These are phyloP conservation scores for Nitzschia sp. DNA, from an alignment of 108 stramenopile species.

Conservation along the genomic window DNA sequence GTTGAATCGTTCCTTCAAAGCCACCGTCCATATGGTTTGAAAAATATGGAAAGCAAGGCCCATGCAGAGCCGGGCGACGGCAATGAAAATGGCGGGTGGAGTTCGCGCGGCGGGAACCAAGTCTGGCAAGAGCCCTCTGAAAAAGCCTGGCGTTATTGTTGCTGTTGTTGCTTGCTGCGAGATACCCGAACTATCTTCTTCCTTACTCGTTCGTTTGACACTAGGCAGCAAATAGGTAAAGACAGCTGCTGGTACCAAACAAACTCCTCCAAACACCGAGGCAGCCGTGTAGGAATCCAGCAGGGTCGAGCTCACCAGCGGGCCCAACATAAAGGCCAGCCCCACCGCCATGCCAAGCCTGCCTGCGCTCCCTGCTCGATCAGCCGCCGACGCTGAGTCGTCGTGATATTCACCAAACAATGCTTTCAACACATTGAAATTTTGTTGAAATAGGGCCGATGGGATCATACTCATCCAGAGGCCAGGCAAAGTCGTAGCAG, in stretches of 20 bases:
- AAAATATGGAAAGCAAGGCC: conserved; percentile 83
- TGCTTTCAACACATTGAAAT: conserved; percentile 77
- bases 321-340: conserved; percentile 82
- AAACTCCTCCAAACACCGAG: conserved; percentile 42
- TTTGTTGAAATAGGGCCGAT: conserved; percentile 74
- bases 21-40: conserved; percentile 80
- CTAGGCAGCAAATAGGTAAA: conserved; percentile 42
- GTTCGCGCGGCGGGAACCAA: conserved; percentile 57
- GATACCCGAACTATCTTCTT: not conserved
- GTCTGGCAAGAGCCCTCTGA: conserved; percentile 26
- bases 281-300: conserved; percentile 57
- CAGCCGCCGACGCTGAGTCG: conserved; percentile 40
- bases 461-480: conserved; percentile 82
- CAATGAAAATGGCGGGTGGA: conserved; percentile 64
- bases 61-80: conserved; percentile 64
- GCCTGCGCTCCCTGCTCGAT: conserved; percentile 69
- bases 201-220: conserved; percentile 10
- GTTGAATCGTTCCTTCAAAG: conserved; percentile 68
- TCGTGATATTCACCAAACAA: conserved; percentile 72
- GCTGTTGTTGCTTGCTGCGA: not conserved
- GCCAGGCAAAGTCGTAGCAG: conserved; percentile 38
- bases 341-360: conserved; percentile 85
- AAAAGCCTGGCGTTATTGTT: not conserved
- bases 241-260: conserved; percentile 43
- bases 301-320: conserved; percentile 50